Evolutionary conservation across 2,329 filamentous ascomycete species (phyloP).

Genomic region (Talaromyces piceae): DNA sequence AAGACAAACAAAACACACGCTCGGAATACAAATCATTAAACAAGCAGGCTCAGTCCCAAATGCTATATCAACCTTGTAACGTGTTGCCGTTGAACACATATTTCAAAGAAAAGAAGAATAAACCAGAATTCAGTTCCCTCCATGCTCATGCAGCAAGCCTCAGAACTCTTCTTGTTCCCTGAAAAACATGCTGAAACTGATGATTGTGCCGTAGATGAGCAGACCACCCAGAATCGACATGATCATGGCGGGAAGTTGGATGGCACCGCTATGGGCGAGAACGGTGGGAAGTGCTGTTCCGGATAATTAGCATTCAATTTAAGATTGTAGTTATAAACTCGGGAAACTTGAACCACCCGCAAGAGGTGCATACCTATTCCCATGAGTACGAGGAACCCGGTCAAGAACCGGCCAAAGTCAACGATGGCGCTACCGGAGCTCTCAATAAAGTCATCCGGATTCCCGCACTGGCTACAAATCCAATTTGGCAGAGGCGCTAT

Average conservation of each 20-base stretch:
- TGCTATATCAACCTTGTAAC: not conserved
- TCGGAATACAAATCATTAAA: not conserved
- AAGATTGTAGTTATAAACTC: not conserved
- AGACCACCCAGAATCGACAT: slow-evolving; percentile 93
- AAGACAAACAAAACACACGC: not conserved
- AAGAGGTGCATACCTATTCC: slow-evolving; percentile 67
- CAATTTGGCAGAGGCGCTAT: slow-evolving; percentile 93
- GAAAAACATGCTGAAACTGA: slow-evolving; percentile 98
- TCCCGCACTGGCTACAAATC: slow-evolving; percentile 81
- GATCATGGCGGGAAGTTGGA: slow-evolving; percentile 75
- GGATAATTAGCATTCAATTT: slow-evolving; percentile 9
- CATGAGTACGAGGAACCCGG: slow-evolving; percentile 94
- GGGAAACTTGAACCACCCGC: not conserved
- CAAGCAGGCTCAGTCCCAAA: not conserved
- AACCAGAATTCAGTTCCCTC: not conserved
- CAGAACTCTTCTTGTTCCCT: slow-evolving; percentile 94
- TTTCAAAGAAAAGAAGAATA: not conserved
- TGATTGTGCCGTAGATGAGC: slow-evolving; percentile 95
- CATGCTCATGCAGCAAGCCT: slow-evolving; percentile 7
- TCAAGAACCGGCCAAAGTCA: slow-evolving; percentile 88
- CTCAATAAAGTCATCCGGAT: slow-evolving; percentile 94
- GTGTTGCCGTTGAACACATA: not conserved
- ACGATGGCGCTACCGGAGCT: slow-evolving; percentile 73
- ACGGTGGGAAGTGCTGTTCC: slow-evolving; percentile 71
- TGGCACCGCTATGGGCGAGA: slow-evolving; percentile 78